Evolutionary conservation across 2,329 filamentous ascomycete genomes (phyloP).

Genomic region (Alternaria sp.): DNA sequence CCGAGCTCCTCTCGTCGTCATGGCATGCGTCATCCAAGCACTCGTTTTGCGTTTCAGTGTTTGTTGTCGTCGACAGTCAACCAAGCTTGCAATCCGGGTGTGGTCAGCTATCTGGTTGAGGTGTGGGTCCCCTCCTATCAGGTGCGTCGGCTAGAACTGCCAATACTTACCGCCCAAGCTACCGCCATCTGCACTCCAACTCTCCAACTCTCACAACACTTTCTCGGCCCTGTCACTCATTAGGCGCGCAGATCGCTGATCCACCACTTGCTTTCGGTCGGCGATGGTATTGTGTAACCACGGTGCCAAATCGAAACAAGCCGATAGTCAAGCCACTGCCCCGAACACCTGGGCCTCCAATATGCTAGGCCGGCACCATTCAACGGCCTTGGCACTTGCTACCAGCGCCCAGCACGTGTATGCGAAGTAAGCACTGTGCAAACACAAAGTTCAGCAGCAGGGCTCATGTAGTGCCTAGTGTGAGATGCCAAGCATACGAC

Average conservation of each 20-base stretch:
- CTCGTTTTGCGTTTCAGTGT: slow-evolving; percentile 9
- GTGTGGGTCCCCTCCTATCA: slow-evolving; percentile 10
- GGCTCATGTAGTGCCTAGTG: slow-evolving; percentile 1
- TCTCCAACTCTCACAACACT: background rate
- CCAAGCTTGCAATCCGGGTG: background rate
- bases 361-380: slow-evolving; percentile 8
- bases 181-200: background rate
- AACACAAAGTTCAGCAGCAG: background rate
- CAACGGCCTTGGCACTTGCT: background rate
- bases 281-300: slow-evolving; percentile 6
- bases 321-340: background rate
- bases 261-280: background rate
- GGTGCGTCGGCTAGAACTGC: slow-evolving; percentile 5
- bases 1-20: slow-evolving; percentile 3
- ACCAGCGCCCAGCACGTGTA: background rate
- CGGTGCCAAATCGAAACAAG: slow-evolving; percentile 7
- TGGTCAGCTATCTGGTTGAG: background rate
- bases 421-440: background rate
- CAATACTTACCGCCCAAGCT: slow-evolving; percentile 3
- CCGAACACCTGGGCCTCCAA: background rate
- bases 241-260: slow-evolving; percentile 2
- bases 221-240: slow-evolving; percentile 3
- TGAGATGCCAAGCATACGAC: background rate
- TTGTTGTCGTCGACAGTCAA: background rate
- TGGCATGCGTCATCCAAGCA: slow-evolving; percentile 6